Evolutionary conservation across 2,329 filamentous ascomycete genomes (phyloP).

Genomic region (Corniculantispora saksenae): DNA sequence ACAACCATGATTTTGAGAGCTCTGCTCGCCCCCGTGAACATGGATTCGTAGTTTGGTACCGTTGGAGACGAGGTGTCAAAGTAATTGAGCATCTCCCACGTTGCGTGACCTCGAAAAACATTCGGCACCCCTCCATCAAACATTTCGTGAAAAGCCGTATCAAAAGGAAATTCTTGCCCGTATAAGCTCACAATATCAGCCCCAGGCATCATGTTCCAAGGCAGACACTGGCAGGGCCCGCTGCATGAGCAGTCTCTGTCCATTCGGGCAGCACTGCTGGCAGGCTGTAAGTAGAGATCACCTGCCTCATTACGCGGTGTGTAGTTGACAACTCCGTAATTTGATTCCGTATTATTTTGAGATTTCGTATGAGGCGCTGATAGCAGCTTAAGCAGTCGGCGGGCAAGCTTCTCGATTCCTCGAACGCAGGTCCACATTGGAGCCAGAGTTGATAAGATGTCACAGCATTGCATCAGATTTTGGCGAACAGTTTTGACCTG

Average conservation of each 20-base stretch:
- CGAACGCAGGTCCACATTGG: slow-evolving; percentile 21
- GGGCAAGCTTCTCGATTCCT: slow-evolving; percentile 21
- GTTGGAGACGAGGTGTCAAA: background rate
- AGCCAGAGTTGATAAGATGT: slow-evolving; percentile 16
- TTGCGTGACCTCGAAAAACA: slow-evolving; percentile 7
- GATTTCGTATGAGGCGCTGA: too few species aligned
- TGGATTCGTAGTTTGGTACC: background rate
- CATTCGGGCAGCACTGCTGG: too few species aligned
- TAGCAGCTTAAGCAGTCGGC: slow-evolving; percentile 8
- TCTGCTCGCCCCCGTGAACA: background rate
- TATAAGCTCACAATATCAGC: background rate
- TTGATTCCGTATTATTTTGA: too few species aligned
- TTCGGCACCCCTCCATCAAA: slow-evolving; percentile 25
- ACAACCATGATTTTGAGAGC: background rate
- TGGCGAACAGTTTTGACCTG: slow-evolving; percentile 1
- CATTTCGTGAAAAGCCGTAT: slow-evolving; percentile 23
- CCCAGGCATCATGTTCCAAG: background rate
- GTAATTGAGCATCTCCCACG: background rate
- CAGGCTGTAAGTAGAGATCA: too few species aligned
- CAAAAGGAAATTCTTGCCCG: slow-evolving; percentile 17
- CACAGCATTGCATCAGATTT: slow-evolving; percentile 22
- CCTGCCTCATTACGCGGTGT: too few species aligned
- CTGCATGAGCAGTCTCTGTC: background rate
- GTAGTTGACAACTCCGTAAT: too few species aligned
- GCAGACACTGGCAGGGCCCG: background rate